Evolutionary conservation across 108 stramenopile genomes (phyloP).

Genomic region (Pseudonitzschia multistriata): DNA sequence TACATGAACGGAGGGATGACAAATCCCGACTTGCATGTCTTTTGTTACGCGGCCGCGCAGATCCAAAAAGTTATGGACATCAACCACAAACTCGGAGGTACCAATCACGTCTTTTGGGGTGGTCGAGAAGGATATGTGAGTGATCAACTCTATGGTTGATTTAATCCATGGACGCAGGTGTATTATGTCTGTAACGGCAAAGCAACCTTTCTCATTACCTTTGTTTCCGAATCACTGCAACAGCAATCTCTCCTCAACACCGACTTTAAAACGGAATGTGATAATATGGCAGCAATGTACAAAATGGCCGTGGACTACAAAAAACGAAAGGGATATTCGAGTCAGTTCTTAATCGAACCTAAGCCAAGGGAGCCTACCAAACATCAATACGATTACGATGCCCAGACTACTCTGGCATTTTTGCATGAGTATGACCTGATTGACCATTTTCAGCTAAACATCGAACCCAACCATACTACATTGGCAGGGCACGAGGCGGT

Average conservation of each 20-base stretch:
- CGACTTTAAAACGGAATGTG: conserved; percentile 54
- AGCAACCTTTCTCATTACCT: conserved; percentile 25
- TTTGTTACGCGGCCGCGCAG: conserved; percentile 56
- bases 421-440: conserved; percentile 51
- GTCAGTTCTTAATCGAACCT: conserved; percentile 66
- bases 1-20: conserved; percentile 74
- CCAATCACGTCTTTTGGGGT: conserved; percentile 71
- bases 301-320: conserved; percentile 59
- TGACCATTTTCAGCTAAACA: conserved; percentile 62
- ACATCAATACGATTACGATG: conserved; percentile 80
- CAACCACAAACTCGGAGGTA: conserved; percentile 55
- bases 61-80: conserved; percentile 66
- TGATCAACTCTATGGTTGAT: not conserved
- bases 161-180: not conserved
- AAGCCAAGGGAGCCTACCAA: conserved; percentile 70
- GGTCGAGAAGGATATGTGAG: conserved; percentile 56
- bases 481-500: conserved; percentile 65
- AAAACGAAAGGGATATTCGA: conserved; percentile 37
- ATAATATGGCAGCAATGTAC: conserved; percentile 60
- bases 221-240: not conserved
- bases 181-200: not conserved
- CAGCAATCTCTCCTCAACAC: conserved; percentile 54
- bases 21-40: conserved; percentile 56
- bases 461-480: conserved; percentile 75
- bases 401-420: conserved; percentile 64